Base-by-base conservation (phyloP, 257 asterid genomes). In the Cynanchum wilfordii region DNA sequence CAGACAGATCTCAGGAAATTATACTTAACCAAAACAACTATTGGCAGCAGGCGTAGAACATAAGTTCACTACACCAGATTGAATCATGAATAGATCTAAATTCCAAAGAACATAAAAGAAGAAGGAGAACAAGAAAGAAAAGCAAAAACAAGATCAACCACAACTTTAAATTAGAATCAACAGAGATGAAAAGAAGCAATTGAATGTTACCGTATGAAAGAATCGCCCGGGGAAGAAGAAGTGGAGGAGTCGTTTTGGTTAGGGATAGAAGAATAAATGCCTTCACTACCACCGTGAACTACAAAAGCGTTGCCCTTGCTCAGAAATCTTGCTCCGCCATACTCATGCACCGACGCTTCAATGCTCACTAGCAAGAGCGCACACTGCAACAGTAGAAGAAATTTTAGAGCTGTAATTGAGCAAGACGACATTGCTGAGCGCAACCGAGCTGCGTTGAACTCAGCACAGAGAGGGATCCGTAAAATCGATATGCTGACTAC, bases 271-370 rank as follows among this genome's bases (percentile, higher is more conserved):
- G 97, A 83, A 89, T 92, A 89, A 55, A 92, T 87, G 42, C 99
- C 99, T 78, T 95, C 99, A 75, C 97, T 95, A 8, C 98, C 99
- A 29, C 96, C 99, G 45, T 95, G 95, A 73, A 92, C 87, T 7
- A 95, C 90, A 84, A 87, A 90, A 1, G 99, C 95, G 85, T 95
- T 95, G 67, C 97, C 97, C 76, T 88, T 92, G 66, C 78, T 78
- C 69, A 79, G 78, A 77, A 95, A 92, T 74, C 71, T 86, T 47
- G 81, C 86, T 6, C 78, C 87, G 72, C 79, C 70, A 81, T 95
- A 92, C 40, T 84, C 82, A 79, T 95, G 99, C 81, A 92, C 92
- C 80, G 97, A 91, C 79, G 93, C 96, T 42, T 88, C 82, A 57
- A 78, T 69, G 72, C 79, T 50, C 57, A 55, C 36, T 69, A 79